These are phyloP conservation scores for Luffa aegyptiaca DNA, from an alignment of 306 rosid species.

Conservation along the genomic window DNA sequence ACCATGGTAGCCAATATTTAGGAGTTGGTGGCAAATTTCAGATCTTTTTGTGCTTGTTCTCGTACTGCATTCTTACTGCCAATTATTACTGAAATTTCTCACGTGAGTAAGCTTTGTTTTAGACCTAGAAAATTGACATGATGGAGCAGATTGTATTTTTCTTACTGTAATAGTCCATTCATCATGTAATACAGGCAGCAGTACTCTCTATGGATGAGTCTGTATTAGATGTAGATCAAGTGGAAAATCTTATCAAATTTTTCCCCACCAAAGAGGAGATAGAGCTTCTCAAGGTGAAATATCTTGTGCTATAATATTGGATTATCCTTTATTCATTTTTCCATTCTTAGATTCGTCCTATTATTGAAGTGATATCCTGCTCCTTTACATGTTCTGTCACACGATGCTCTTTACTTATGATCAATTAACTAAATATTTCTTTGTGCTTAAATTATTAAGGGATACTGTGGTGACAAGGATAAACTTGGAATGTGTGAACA, in stretches of 20 bases:
- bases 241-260: conserved; percentile 87
- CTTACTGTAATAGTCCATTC: conserved; percentile 15
- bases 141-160: background rate
- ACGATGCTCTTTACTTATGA: background rate
- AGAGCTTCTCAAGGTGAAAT: conserved; percentile 86
- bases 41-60: background rate
- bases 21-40: conserved; percentile 1
- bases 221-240: conserved; percentile 87
- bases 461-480: conserved; percentile 77
- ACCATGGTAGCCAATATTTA: background rate
- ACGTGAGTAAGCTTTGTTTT: background rate
- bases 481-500: conserved; percentile 87
- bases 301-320: background rate
- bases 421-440: conserved; percentile 18
- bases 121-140: background rate
- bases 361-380: background rate
- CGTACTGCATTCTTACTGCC: background rate
- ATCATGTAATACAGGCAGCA: conserved; percentile 60
- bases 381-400: conserved; percentile 7
- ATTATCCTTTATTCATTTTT: background rate
- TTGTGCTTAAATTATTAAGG: conserved; percentile 36
- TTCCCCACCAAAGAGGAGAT: conserved; percentile 98
- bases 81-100: conserved; percentile 3
- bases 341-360: background rate
- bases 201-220: conserved; percentile 88